phyloP scores from a whole-genome alignment of 139 green algal species.

The Chlorella sp. region DNA sequence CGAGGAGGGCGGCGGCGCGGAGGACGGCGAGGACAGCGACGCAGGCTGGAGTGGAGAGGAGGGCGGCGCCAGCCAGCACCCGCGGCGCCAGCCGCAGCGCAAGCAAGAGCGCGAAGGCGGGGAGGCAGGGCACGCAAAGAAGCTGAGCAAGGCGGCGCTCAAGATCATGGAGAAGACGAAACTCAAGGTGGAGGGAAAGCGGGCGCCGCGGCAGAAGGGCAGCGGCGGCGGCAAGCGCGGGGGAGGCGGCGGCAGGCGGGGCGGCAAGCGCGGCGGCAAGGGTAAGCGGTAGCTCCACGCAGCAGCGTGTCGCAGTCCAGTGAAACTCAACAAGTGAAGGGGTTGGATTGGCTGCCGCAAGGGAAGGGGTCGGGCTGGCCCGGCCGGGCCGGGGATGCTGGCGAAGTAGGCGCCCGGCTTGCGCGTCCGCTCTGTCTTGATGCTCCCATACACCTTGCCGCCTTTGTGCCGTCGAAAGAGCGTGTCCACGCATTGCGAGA shows the following conservation, averaged over 20 bases:
- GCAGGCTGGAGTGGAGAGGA: not conserved
- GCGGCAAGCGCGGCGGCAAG: not conserved
- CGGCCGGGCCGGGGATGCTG: too few species aligned
- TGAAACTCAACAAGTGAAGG: too few species aligned
- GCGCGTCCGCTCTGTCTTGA: too few species aligned
- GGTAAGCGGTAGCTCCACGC: too few species aligned
- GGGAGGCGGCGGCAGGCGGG: not conserved
- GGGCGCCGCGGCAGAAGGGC: too few species aligned
- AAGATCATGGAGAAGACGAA: slow-evolving; percentile 23
- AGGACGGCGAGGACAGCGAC: not conserved
- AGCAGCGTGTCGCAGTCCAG: too few species aligned
- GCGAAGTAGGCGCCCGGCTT: too few species aligned
- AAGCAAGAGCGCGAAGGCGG: not conserved
- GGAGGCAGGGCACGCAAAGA: not conserved
- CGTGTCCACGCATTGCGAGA: too few species aligned
- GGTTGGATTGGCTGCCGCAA: too few species aligned
- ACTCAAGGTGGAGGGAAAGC: slow-evolving; percentile 16
- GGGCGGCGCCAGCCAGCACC: not conserved
- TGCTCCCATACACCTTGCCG: too few species aligned
- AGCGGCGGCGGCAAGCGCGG: not conserved
- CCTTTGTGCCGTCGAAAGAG: too few species aligned
- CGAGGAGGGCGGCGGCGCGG: not conserved
- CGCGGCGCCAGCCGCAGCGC: not conserved
- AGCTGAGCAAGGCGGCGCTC: slow-evolving; percentile 23
- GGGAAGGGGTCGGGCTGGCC: too few species aligned